These are phyloP conservation scores for Calycina herbarum DNA, from an alignment of 2,329 filamentous ascomycete genomes.

Conservation along the genomic window DNA sequence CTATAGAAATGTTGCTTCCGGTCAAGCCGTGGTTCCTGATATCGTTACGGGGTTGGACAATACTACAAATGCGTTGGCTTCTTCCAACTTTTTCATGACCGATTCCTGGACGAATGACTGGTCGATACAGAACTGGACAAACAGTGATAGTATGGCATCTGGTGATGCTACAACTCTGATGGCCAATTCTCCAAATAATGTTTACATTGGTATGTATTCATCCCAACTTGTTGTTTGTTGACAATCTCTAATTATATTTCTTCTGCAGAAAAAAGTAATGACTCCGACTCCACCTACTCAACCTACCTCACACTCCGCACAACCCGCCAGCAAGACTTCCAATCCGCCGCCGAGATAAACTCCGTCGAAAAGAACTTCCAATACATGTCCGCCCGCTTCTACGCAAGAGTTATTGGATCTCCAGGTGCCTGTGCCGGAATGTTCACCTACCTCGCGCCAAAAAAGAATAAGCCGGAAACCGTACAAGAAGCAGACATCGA, in stretches of 20 bases:
- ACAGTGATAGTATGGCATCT: slow-evolving; percentile 25
- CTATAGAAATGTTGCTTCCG: slow-evolving; percentile 27
- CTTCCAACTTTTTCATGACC: slow-evolving; percentile 28
- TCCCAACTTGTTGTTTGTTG: background rate
- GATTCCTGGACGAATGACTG: slow-evolving; percentile 32
- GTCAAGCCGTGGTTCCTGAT: slow-evolving; percentile 18
- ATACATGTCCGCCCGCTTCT: slow-evolving; percentile 33
- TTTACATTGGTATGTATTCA: slow-evolving; percentile 32
- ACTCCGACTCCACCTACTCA: slow-evolving; percentile 24
- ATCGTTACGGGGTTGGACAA: slow-evolving; percentile 22
- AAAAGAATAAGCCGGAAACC: slow-evolving; percentile 5
- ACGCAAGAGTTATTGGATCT: slow-evolving; percentile 33
- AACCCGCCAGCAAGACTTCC: slow-evolving; percentile 30
- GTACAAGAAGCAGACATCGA: slow-evolving; percentile 38
- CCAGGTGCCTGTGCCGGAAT: slow-evolving; percentile 36
- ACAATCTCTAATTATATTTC: background rate
- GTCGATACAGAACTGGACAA: slow-evolving; percentile 35
- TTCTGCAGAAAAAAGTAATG: slow-evolving; percentile 26
- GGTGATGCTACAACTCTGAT: slow-evolving; percentile 29
- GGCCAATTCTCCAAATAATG: slow-evolving; percentile 34
- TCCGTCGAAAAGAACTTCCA: slow-evolving; percentile 31
- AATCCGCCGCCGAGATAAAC: slow-evolving; percentile 36
- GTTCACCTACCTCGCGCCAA: slow-evolving; percentile 33
- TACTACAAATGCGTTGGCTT: slow-evolving; percentile 24
- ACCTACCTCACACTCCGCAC: slow-evolving; percentile 37